A percentile compares a stretch with the other conserved stretches of the same genome.
Conservation (phyloP, 495 filamentous ascomycete species). For the Xylaria nigripes region DNA sequence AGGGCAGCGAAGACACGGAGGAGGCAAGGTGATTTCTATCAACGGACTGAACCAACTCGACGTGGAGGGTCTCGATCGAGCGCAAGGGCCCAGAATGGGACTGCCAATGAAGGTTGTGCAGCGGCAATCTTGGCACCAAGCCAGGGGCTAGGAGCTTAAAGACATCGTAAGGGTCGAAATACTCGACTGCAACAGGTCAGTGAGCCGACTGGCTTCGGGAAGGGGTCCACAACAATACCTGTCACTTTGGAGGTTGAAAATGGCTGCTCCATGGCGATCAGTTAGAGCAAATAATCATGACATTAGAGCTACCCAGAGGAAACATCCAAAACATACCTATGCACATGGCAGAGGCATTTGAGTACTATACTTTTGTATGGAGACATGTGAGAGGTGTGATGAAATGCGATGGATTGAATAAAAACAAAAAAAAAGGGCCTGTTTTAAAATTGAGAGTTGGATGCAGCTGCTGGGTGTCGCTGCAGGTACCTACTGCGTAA, state of each 20-base stretch:
- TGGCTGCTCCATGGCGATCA: constrained; percentile 50
- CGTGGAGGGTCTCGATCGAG: constrained; percentile 84
- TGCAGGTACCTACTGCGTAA: too few species aligned
- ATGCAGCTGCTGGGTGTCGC: too few species aligned
- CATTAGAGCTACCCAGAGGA: constrained; percentile 17
- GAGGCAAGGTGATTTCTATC: constrained; percentile 31
- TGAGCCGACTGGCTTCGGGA: background rate
- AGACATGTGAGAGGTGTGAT: background rate
- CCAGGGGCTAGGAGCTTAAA: constrained; percentile 72
- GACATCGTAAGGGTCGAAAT: constrained; percentile 81
- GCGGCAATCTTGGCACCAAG: constrained; percentile 68
- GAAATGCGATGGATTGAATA: background rate
- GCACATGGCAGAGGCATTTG: background rate
- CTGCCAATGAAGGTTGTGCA: constrained; percentile 96
- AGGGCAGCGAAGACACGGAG: constrained; percentile 30
- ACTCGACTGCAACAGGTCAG: constrained; percentile 44
- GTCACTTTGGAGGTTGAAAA: constrained; percentile 66
- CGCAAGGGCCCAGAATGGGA: constrained; percentile 82
- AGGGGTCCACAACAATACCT: constrained; percentile 36
- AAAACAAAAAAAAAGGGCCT: background rate
- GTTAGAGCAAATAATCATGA: constrained; percentile 14
- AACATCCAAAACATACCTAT: background rate
- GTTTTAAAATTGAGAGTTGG: too few species aligned
- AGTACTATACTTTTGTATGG: background rate
- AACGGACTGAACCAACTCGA: constrained; percentile 65